These are phyloP conservation scores for Aquanectria penicillioides DNA, from an alignment of 2,329 filamentous ascomycete species.

Conservation along the genomic window DNA sequence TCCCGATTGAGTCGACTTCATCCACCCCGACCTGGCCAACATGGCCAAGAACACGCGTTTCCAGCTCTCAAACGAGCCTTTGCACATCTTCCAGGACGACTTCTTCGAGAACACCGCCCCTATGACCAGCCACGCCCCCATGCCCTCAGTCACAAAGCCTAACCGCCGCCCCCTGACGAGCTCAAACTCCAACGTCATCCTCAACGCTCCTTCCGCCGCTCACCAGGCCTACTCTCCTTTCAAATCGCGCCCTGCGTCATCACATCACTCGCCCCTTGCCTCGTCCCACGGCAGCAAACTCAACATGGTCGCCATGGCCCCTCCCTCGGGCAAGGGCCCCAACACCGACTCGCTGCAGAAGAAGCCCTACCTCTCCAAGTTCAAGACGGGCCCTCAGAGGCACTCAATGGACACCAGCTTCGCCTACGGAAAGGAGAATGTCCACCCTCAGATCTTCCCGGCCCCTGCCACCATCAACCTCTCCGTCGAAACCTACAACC, in stretches of 20 bases:
- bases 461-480: constrained; percentile 59
- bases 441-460: constrained; percentile 61
- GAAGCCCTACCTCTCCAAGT: constrained; percentile 69
- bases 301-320: constrained; percentile 74
- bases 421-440: constrained; percentile 65
- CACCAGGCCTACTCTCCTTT: constrained; percentile 72
- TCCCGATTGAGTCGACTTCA: constrained; percentile 28
- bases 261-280: constrained; percentile 68
- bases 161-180: constrained; percentile 59
- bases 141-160: constrained; percentile 61
- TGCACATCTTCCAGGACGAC: constrained; percentile 64
- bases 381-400: constrained; percentile 66
- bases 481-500: constrained; percentile 62
- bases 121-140: constrained; percentile 66
- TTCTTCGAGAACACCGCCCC: constrained; percentile 56
- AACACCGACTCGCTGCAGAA: constrained; percentile 76
- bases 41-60: constrained; percentile 66
- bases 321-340: constrained; percentile 64
- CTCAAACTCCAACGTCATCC: constrained; percentile 69
- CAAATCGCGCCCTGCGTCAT: constrained; percentile 71
- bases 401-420: constrained; percentile 55
- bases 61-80: constrained; percentile 56
- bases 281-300: constrained; percentile 67
- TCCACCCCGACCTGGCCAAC: constrained; percentile 48
- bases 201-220: constrained; percentile 69